Evolutionary conservation across 768 basidiomycete genomes (phyloP).

Genomic region (Kwoniella europaea): DNA sequence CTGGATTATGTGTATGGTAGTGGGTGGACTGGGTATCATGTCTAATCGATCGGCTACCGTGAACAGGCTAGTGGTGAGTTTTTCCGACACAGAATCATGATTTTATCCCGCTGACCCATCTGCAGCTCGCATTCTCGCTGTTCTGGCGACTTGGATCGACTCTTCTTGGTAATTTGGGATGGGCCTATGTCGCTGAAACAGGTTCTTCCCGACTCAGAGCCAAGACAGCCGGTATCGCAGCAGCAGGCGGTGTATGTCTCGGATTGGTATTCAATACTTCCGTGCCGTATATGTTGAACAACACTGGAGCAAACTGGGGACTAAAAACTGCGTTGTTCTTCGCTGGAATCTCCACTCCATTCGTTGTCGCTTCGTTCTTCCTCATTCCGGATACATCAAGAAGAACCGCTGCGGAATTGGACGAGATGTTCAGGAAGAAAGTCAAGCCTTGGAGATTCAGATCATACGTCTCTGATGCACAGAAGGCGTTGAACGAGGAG

Average conservation of each 20-base stretch:
- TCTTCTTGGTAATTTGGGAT: slow-evolving; percentile 36
- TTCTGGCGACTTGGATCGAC: slow-evolving; percentile 40
- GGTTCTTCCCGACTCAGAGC: slow-evolving; percentile 42
- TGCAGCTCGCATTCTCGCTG: slow-evolving; percentile 41
- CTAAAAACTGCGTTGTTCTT: slow-evolving; percentile 50
- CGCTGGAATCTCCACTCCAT: slow-evolving; percentile 32
- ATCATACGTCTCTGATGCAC: slow-evolving; percentile 15
- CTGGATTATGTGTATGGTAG: slow-evolving; percentile 37
- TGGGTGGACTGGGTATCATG: slow-evolving; percentile 39
- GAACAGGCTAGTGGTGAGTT: slow-evolving; percentile 32
- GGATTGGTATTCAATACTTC: slow-evolving; percentile 40
- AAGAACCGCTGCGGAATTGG: slow-evolving; percentile 42
- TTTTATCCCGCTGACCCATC: background rate
- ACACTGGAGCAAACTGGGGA: slow-evolving; percentile 42
- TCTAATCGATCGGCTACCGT: slow-evolving; percentile 18
- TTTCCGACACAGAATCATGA: background rate
- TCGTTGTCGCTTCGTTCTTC: slow-evolving; percentile 40
- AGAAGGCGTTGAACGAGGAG: slow-evolving; percentile 22
- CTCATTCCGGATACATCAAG: slow-evolving; percentile 46
- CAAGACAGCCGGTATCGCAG: slow-evolving; percentile 46
- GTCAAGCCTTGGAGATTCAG: slow-evolving; percentile 43
- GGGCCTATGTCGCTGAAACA: slow-evolving; percentile 41
- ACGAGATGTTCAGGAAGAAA: slow-evolving; percentile 47
- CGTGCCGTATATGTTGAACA: slow-evolving; percentile 47
- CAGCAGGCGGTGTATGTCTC: slow-evolving; percentile 37